phyloP scores from a whole-genome alignment of 768 basidiomycete species.

The Candolleomyces eurysporus region DNA sequence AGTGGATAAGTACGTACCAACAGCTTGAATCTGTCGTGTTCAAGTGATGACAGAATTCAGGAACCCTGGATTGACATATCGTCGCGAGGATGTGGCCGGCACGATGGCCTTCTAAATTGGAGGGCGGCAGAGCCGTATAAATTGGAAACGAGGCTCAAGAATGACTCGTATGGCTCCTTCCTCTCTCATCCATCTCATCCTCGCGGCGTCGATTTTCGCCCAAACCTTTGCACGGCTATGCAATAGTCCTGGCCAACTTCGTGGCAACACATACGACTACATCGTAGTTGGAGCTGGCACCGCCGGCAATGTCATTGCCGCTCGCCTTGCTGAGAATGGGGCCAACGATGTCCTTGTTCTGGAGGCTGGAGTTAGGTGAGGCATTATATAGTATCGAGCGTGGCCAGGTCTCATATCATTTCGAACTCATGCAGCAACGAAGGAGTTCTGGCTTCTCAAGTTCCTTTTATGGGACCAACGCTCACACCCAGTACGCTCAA shows the following conservation, averaged over 20 bases:
- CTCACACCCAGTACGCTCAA: background rate
- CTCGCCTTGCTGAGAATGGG: conserved; percentile 30
- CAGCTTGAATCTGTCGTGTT: no score
- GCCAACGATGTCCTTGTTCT: conserved; percentile 26
- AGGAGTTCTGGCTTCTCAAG: conserved; percentile 6
- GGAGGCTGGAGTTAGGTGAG: conserved; percentile 29
- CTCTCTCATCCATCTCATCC: background rate
- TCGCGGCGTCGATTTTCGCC: background rate
- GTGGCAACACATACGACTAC: conserved; percentile 7
- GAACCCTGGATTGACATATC: no score
- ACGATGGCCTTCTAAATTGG: conserved; percentile 6
- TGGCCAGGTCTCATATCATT: background rate
- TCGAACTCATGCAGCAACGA: conserved; percentile 3
- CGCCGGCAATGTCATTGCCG: conserved; percentile 32
- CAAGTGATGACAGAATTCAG: no score
- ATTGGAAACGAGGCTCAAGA: background rate
- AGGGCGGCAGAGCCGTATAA: conserved; percentile 43
- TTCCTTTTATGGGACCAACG: conserved; percentile 8
- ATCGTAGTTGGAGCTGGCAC: conserved; percentile 41
- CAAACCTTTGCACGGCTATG: background rate
- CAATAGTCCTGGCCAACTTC: background rate
- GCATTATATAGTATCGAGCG: background rate
- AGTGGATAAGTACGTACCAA: no score
- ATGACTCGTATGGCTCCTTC: background rate
- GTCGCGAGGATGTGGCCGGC: no score